Percentiles rank a stretch among this genome's conserved stretches.
Conservation (phyloP, 139 green algal species). For the Asterochloris sp. region DNA sequence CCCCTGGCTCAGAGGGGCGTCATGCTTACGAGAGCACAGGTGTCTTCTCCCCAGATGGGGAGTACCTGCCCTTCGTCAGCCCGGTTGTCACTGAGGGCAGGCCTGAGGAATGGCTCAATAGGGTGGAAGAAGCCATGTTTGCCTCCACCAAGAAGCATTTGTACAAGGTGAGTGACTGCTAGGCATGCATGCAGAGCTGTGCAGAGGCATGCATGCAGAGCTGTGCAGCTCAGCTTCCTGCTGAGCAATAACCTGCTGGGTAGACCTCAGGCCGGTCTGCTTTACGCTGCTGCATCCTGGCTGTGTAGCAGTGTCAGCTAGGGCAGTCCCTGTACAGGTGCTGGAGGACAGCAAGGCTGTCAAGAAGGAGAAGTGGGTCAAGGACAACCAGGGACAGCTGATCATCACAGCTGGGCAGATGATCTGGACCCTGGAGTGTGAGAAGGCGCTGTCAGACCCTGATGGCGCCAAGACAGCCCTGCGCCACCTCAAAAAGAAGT, state of each 20-base stretch:
- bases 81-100: constrained; percentile 69
- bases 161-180: constrained; percentile 39
- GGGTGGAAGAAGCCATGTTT: constrained; percentile 86
- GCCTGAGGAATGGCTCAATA: constrained; percentile 87
- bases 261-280: too few species aligned
- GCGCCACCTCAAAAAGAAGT: constrained; percentile 80
- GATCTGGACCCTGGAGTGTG: constrained; percentile 84
- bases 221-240: too few species aligned
- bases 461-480: constrained; percentile 59
- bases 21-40: constrained; percentile 55
- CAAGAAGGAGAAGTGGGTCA: constrained; percentile 90
- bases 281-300: too few species aligned
- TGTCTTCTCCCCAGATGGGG: constrained; percentile 72
- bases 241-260: too few species aligned
- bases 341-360: constrained; percentile 62
- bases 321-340: constrained; percentile 20
- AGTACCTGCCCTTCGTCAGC: constrained; percentile 72
- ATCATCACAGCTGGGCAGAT: constrained; percentile 88
- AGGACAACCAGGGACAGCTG: constrained; percentile 81
- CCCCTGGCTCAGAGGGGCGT: constrained; percentile 59
- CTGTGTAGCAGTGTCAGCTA: background rate
- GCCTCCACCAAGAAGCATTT: constrained; percentile 74
- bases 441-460: constrained; percentile 69
- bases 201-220: background rate
- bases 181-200: background rate